Evolutionary conservation across 2,329 filamentous ascomycete genomes (phyloP).

Genomic region (Pseudonectria buxi): DNA sequence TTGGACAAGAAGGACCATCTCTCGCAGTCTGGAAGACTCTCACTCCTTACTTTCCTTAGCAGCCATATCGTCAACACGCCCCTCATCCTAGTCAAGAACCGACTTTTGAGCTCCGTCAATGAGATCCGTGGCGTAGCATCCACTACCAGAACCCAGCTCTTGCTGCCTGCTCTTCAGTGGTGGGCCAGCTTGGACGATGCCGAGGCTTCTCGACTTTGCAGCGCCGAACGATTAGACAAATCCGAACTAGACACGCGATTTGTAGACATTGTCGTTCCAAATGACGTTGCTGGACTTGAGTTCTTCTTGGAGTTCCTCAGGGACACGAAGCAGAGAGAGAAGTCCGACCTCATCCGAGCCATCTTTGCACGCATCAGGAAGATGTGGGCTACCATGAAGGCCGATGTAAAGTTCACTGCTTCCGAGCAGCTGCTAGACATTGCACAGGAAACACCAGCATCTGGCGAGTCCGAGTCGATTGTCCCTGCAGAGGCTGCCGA

Average conservation of each 20-base stretch:
- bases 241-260: slow-evolving; percentile 35
- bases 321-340: slow-evolving; percentile 31
- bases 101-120: slow-evolving; percentile 65
- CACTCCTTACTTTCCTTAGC: slow-evolving; percentile 65
- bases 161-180: slow-evolving; percentile 67
- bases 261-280: slow-evolving; percentile 47
- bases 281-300: slow-evolving; percentile 45
- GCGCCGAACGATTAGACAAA: slow-evolving; percentile 36
- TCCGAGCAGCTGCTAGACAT: slow-evolving; percentile 58
- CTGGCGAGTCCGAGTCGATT: slow-evolving; percentile 28
- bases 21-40: slow-evolving; percentile 54
- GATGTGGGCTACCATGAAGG: slow-evolving; percentile 68
- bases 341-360: slow-evolving; percentile 49
- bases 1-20: slow-evolving; percentile 49
- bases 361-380: slow-evolving; percentile 63
- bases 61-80: slow-evolving; percentile 67
- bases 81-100: slow-evolving; percentile 59
- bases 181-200: slow-evolving; percentile 55
- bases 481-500: slow-evolving; percentile 59
- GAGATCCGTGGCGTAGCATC: slow-evolving; percentile 64
- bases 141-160: slow-evolving; percentile 61
- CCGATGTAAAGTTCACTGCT: slow-evolving; percentile 50
- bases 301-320: slow-evolving; percentile 44
- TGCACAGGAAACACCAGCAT: slow-evolving; percentile 38
- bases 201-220: slow-evolving; percentile 40